These are phyloP conservation scores for Colletotrichum melonis DNA, from an alignment of 2,329 filamentous ascomycete genomes.

Conservation along the genomic window DNA sequence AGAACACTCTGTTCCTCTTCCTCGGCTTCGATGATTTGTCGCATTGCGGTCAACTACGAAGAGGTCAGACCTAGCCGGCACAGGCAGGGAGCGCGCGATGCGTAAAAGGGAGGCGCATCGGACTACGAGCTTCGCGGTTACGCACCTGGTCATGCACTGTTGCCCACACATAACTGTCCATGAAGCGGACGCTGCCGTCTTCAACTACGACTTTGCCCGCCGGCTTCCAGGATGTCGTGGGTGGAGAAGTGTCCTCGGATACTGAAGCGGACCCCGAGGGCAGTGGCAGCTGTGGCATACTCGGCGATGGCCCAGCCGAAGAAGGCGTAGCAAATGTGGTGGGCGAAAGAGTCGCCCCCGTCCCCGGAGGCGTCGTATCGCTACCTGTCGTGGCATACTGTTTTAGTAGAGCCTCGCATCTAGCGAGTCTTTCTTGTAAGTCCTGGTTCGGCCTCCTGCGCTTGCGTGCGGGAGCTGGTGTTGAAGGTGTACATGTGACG, in stretches of 20 bases:
- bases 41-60: slow-evolving; percentile 66
- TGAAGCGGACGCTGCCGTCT: slow-evolving; percentile 65
- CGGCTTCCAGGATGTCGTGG: slow-evolving; percentile 52
- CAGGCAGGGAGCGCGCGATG: neutral
- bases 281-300: slow-evolving; percentile 34
- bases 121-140: slow-evolving; percentile 6
- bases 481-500: slow-evolving; percentile 69
- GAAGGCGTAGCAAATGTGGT: slow-evolving; percentile 19
- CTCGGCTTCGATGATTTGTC: slow-evolving; percentile 65
- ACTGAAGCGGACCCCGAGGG: slow-evolving; percentile 36
- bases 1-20: slow-evolving; percentile 61
- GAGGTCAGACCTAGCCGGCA: neutral
- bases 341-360: slow-evolving; percentile 26
- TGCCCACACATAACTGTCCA: slow-evolving; percentile 66
- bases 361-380: slow-evolving; percentile 36
- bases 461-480: slow-evolving; percentile 69
- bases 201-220: slow-evolving; percentile 66
- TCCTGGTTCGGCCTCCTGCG: slow-evolving; percentile 70
- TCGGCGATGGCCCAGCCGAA: slow-evolving; percentile 28
- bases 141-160: slow-evolving; percentile 68
- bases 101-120: neutral
- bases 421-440: slow-evolving; percentile 68
- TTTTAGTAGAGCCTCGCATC: slow-evolving; percentile 69
- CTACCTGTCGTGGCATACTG: slow-evolving; percentile 59
- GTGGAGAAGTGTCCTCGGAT: slow-evolving; percentile 39